phyloP scores from a whole-genome alignment of 2,329 filamentous ascomycete species.

The Hymenoscyphus linearis region DNA sequence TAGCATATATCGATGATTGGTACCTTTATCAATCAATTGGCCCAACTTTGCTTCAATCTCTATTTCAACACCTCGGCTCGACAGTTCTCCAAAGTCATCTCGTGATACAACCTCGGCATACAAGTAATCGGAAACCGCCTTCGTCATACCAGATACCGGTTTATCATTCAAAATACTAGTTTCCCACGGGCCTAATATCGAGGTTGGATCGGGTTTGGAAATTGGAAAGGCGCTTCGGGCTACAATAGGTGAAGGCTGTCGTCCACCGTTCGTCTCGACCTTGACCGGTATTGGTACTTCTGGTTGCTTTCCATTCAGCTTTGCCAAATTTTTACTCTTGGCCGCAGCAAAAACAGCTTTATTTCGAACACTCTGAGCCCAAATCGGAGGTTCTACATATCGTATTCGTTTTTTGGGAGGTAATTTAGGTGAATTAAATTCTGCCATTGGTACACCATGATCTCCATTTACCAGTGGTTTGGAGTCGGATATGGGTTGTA shows the following conservation, averaged over 20 bases:
- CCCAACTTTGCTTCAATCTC: constrained; percentile 96
- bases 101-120: constrained; percentile 65
- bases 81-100: constrained; percentile 59
- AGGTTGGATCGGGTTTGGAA: constrained; percentile 14
- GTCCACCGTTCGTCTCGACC: constrained; percentile 26
- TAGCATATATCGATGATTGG: constrained; percentile 61
- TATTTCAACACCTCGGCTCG: constrained; percentile 63
- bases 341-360: constrained; percentile 7
- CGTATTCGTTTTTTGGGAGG: constrained; percentile 44
- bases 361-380: constrained; percentile 29
- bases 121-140: constrained; percentile 73
- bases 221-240: constrained; percentile 8
- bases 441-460: constrained; percentile 12
- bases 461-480: constrained; percentile 22
- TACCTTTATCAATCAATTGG: constrained; percentile 68
- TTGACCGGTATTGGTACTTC: constrained; percentile 16
- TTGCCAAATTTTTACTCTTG: constrained; percentile 28
- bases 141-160: constrained; percentile 70
- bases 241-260: constrained; percentile 15
- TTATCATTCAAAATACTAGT: constrained; percentile 63
- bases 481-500: constrained; percentile 14
- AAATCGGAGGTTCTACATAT: constrained; percentile 49
- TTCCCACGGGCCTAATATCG: constrained; percentile 53
- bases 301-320: constrained; percentile 25
- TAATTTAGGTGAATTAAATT: constrained; percentile 29